Evolutionary conservation across 1,139 yeast species (phyloP), one percentile per base, ranked within the genome.

Genomic region (Debaryomycetaceae sp.): DNA sequence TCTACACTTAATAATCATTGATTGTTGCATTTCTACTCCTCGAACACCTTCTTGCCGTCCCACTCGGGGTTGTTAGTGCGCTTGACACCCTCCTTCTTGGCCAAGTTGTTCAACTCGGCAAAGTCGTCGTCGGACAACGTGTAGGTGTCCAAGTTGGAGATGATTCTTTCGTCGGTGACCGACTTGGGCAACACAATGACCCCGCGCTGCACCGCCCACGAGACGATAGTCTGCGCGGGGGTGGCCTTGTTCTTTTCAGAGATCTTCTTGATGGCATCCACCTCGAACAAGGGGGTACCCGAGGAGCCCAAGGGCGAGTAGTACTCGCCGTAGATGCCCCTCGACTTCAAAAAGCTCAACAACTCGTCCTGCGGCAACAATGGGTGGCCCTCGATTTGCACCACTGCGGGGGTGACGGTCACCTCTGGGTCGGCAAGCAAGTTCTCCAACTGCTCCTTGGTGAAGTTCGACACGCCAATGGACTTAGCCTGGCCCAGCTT

Each of bases 401-500:
- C 74, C 7, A 75, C 72, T 7, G 47, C 79, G 0, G 89, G 89
- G 37, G 61, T 63, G 36, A 67, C 48, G 41, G 58, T 70, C 35
- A 78, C 54, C 2, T 62, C 71, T 0, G 63, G 55, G 78, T 82
- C 78, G n/a, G 48, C 42, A 18, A 76, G 49, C 20, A 81, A 58
- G 51, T 81, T 83, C 39, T 75, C 59, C 11, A 82, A 46, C 46
- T 81, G 88, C 18, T 65, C 63, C n/a, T 51, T 50, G 16, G 86
- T 86, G 48, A 72, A 81, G 47, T 79, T 81, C 1, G 85, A 78
- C 12, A 82, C 86, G 11, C 89, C 89, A 31, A 81, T 74, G 11
- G 68, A 65, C 42, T 67, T 72, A 17, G 78, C 73, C 18, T 57
- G 43, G 1, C 83, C 83, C 15, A 51, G 55, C 27, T 63, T 74